Conservation (phyloP, 805 yeast genomes). For the Zygoascus tannicola region DNA sequence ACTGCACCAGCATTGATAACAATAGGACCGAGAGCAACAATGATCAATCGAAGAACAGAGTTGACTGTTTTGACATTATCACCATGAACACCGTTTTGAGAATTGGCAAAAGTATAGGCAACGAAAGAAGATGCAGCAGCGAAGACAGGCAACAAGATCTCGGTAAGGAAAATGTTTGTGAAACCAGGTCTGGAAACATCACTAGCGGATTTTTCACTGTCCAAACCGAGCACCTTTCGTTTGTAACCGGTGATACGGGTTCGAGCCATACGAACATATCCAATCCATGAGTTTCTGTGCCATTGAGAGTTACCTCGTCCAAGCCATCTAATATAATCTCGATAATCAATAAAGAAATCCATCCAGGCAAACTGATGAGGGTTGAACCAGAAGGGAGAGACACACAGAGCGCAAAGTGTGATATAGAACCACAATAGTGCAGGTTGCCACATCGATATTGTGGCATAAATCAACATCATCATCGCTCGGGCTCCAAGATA, state of each 20-base stretch:
- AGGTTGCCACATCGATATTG: constrained; percentile 85
- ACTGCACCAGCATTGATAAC: constrained; percentile 82
- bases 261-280: constrained; percentile 63
- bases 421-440: constrained; percentile 97
- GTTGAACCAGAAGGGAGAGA: constrained; percentile 91
- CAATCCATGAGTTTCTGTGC: constrained; percentile 72
- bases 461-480: constrained; percentile 63
- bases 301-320: constrained; percentile 65
- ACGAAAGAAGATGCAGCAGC: constrained; percentile 59
- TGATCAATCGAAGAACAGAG: constrained; percentile 51
- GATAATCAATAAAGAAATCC: constrained; percentile 92
- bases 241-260: constrained; percentile 90
- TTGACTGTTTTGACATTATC: constrained; percentile 35
- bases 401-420: constrained; percentile 73
- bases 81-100: constrained; percentile 70
- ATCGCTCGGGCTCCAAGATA: constrained; percentile 67
- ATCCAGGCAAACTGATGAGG: constrained; percentile 97
- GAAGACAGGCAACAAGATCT: constrained; percentile 62
- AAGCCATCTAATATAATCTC: constrained; percentile 85
- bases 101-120: constrained; percentile 72
- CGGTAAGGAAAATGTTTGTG: constrained; percentile 69
- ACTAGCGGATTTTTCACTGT: constrained; percentile 54
- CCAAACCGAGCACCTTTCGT: constrained; percentile 56
- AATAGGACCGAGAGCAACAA: constrained; percentile 76
- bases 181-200: constrained; percentile 71